These are phyloP conservation scores for Hyparrhenia diplandra DNA, from an alignment of 176 grass and related monocot genomes.

Conservation along the genomic window DNA sequence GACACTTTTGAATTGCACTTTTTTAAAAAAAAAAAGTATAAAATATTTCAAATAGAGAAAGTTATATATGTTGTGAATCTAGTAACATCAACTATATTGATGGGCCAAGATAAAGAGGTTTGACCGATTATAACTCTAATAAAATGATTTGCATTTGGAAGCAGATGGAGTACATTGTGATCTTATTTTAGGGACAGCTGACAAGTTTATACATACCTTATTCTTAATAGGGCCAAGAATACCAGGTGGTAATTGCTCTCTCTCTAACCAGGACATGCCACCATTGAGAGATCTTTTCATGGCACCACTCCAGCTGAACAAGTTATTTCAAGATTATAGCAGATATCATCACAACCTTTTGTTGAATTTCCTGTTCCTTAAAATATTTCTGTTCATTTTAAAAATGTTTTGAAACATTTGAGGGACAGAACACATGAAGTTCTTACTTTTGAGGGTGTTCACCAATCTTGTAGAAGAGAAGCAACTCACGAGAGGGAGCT, in stretches of 20 bases:
- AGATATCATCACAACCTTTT: background rate
- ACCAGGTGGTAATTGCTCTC: constrained; percentile 91
- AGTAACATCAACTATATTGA: background rate
- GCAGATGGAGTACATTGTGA: background rate
- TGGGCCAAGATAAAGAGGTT: background rate
- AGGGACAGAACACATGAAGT: background rate
- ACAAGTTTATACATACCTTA: constrained; percentile 46
- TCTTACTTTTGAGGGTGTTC: constrained; percentile 81
- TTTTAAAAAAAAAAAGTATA: background rate
- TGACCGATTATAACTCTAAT: background rate
- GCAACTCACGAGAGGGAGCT: constrained; percentile 70
- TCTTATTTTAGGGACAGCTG: background rate
- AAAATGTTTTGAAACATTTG: background rate
- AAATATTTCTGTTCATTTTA: background rate
- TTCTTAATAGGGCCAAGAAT: constrained; percentile 97
- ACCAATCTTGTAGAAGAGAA: constrained; percentile 95
- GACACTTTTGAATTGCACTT: background rate
- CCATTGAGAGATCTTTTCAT: constrained; percentile 87
- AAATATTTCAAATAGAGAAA: background rate
- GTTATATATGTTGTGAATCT: background rate
- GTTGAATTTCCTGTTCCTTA: background rate
- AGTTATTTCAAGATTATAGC: background rate
- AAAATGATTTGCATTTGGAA: background rate
- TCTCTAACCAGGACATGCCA: constrained; percentile 70
- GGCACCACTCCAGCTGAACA: constrained; percentile 85